Evolutionary conservation across 371 early-diverging fungal genomes (phyloP).

Genomic region (Homolaphlyctis polyrhiza): DNA sequence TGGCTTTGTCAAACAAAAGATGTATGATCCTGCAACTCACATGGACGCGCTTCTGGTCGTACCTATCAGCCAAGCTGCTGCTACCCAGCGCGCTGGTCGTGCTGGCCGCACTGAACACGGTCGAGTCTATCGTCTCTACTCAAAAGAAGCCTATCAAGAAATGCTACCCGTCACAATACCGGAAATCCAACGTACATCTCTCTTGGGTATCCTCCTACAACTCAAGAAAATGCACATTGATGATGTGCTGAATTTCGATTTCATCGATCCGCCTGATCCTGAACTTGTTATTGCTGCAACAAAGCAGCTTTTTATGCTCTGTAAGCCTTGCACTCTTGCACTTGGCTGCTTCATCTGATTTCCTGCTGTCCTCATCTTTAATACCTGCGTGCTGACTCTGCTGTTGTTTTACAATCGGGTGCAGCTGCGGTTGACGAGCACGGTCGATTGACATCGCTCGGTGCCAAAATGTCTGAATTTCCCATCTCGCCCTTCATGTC

Average conservation of each 20-base stretch:
- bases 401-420: slow-evolving; percentile 3
- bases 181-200: slow-evolving; percentile 53
- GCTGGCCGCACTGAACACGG: slow-evolving; percentile 58
- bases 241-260: slow-evolving; percentile 53
- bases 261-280: slow-evolving; percentile 54
- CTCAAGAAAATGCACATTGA: slow-evolving; percentile 49
- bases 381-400: too few relatives aligned
- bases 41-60: slow-evolving; percentile 73
- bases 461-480: slow-evolving; percentile 46
- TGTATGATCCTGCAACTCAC: slow-evolving; percentile 68
- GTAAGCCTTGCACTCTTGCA: too few relatives aligned
- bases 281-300: slow-evolving; percentile 32
- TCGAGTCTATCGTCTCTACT: slow-evolving; percentile 62
- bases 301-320: slow-evolving; percentile 42
- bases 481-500: slow-evolving; percentile 52
- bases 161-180: slow-evolving; percentile 43
- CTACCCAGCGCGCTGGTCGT: slow-evolving; percentile 64
- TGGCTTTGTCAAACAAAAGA: slow-evolving; percentile 89
- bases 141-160: slow-evolving; percentile 44
- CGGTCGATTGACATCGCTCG: slow-evolving; percentile 50
- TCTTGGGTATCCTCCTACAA: slow-evolving; percentile 44
- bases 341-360: too few relatives aligned
- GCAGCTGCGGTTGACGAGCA: slow-evolving; percentile 47
- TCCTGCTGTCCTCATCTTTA: not conserved
- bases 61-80: slow-evolving; percentile 67